Percentiles rank a stretch among this genome's conserved stretches.
phyloP scores from a whole-genome alignment of 345 rosid genomes.

The Geranium brycei region DNA sequence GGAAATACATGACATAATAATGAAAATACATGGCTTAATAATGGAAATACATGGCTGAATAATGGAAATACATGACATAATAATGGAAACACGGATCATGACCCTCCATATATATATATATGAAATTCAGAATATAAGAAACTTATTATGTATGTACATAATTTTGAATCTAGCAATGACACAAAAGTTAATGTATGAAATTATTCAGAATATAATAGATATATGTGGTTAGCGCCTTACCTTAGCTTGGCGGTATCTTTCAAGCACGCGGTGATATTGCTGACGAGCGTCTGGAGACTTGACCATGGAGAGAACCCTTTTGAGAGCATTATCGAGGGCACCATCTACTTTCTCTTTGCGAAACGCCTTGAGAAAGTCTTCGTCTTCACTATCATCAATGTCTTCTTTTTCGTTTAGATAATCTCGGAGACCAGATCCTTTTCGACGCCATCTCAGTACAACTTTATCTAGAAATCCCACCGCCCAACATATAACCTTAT shows the following conservation, averaged over 20 bases:
- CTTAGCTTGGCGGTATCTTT: constrained; percentile 61
- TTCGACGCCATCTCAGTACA: constrained; percentile 78
- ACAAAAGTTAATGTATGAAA: too few relatives aligned
- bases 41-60: too few relatives aligned
- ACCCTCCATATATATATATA: too few relatives aligned
- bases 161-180: too few relatives aligned
- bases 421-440: constrained; percentile 74
- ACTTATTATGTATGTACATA: too few relatives aligned
- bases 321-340: constrained; percentile 60
- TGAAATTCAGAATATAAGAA: too few relatives aligned
- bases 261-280: constrained; percentile 79
- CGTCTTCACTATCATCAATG: constrained; percentile 59
- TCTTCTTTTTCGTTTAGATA: constrained; percentile 34
- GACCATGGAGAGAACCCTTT: constrained; percentile 79
- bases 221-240: constrained; percentile 17
- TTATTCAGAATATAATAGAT: too few relatives aligned
- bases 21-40: too few relatives aligned
- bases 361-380: constrained; percentile 81
- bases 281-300: constrained; percentile 66
- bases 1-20: too few relatives aligned
- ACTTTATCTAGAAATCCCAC: constrained; percentile 79
- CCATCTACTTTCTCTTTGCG: constrained; percentile 80
- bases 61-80: too few relatives aligned
- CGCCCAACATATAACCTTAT: constrained; percentile 83
- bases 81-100: too few relatives aligned